These are phyloP conservation scores for Dryas alaskensis DNA, from an alignment of 306 rosid genomes.

Conservation along the genomic window DNA sequence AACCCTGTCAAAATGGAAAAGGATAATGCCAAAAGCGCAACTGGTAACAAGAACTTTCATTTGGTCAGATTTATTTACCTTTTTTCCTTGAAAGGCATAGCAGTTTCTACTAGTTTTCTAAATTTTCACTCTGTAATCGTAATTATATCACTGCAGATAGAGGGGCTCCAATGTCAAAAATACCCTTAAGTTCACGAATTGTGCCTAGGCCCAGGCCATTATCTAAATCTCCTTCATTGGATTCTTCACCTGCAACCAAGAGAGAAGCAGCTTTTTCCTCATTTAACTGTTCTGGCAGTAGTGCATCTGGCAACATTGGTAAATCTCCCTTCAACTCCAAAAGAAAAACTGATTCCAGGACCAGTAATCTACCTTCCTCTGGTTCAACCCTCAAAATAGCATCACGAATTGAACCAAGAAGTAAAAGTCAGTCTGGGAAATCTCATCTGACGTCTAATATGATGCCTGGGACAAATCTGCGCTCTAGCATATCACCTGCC, in stretches of 20 bases:
- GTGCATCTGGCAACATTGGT: constrained; percentile 40
- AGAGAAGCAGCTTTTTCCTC: constrained; percentile 43
- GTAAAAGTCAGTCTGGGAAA: constrained; percentile 41
- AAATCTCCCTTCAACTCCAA: constrained; percentile 46
- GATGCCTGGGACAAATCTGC: constrained; percentile 48
- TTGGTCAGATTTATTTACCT: constrained; percentile 18
- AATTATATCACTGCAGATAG: constrained; percentile 47
- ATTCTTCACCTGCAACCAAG: constrained; percentile 42
- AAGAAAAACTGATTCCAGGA: constrained; percentile 39
- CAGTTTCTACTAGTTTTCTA: not conserved
- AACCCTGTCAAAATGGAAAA: constrained; percentile 41
- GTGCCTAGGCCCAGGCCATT: constrained; percentile 37
- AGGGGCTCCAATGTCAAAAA: constrained; percentile 43
- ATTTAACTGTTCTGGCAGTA: constrained; percentile 32
- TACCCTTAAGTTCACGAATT: constrained; percentile 44
- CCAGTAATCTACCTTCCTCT: constrained; percentile 43
- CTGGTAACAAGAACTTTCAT: constrained; percentile 49
- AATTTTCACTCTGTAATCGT: constrained; percentile 21
- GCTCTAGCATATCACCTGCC: constrained; percentile 72
- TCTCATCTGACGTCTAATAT: constrained; percentile 40
- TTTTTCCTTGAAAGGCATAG: not conserved
- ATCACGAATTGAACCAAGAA: constrained; percentile 43
- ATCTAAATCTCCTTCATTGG: constrained; percentile 42
- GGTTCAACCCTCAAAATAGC: constrained; percentile 45
- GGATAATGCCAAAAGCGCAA: constrained; percentile 43